A percentile compares a stretch with the other conserved stretches of the same genome.
Conservation (phyloP, 2,329 filamentous ascomycete genomes). For the Neocatenulostroma microsporum region DNA sequence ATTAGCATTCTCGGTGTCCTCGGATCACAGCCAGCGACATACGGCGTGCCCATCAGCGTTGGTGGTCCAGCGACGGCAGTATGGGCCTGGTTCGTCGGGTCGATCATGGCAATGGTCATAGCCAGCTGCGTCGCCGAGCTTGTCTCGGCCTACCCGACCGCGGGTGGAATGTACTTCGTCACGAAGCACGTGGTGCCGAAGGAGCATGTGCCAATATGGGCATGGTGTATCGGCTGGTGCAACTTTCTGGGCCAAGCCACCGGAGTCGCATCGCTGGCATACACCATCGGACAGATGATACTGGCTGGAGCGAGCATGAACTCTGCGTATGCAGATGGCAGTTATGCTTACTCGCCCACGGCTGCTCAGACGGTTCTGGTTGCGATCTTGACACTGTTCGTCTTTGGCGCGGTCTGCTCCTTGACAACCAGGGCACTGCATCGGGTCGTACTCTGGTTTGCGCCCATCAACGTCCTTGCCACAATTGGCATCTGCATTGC, state of each 20-base stretch:
- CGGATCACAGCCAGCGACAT: conserved; percentile 58
- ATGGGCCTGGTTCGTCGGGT: conserved; percentile 59
- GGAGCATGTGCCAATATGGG: conserved; percentile 54
- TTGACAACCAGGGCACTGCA: conserved; percentile 54
- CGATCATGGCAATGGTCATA: conserved; percentile 57
- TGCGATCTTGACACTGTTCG: conserved; percentile 47
- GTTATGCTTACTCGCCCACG: conserved; percentile 49
- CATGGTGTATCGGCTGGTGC: conserved; percentile 61
- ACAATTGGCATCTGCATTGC: conserved; percentile 54
- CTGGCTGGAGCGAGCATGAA: conserved; percentile 56
- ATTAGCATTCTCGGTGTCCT: conserved; percentile 58
- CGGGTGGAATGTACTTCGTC: conserved; percentile 62
- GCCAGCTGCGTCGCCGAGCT: conserved; percentile 58
- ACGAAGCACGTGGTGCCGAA: conserved; percentile 57
- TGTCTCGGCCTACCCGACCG: conserved; percentile 59
- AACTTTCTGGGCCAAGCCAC: conserved; percentile 58
- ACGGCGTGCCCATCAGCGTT: conserved; percentile 49
- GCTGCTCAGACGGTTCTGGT: conserved; percentile 53
- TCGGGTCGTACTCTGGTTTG: conserved; percentile 56
- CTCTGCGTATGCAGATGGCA: conserved; percentile 43
- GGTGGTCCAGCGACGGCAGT: conserved; percentile 57
- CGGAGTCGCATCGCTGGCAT: conserved; percentile 55
- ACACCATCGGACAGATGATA: conserved; percentile 58
- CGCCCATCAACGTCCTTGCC: conserved; percentile 56
- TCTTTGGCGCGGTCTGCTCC: conserved; percentile 55